Percentiles rank a stretch among this genome's conserved stretches.
Evolutionary conservation across 345 rosid genomes (phyloP).

Genomic region (Hibiscus trionum): DNA sequence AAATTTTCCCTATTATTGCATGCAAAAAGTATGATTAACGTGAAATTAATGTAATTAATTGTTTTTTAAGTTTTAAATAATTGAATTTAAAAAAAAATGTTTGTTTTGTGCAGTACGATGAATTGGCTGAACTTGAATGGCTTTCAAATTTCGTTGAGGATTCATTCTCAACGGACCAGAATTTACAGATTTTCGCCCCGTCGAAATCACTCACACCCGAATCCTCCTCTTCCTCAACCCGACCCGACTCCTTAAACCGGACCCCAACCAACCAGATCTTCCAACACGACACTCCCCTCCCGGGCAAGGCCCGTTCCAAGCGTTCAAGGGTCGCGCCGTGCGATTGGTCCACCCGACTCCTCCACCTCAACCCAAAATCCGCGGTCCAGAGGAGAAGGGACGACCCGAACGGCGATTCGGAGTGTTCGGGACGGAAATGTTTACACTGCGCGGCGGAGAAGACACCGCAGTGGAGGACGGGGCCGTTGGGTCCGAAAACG

Average conservation of each 20-base stretch:
- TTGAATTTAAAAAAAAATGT: background rate
- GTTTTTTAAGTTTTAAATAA: background rate
- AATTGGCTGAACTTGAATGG: slow-evolving; percentile 75
- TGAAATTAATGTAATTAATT: background rate
- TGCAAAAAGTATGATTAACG: background rate
- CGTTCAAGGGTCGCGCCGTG: slow-evolving; percentile 58
- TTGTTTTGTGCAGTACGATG: slow-evolving; percentile 41
- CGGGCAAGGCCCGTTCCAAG: slow-evolving; percentile 62
- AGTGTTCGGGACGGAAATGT: slow-evolving; percentile 33
- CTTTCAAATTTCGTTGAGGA: slow-evolving; percentile 74
- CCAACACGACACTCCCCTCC: slow-evolving; percentile 42
- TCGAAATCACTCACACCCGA: slow-evolving; percentile 44
- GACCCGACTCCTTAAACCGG: slow-evolving; percentile 12
- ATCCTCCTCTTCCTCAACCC: slow-evolving; percentile 37
- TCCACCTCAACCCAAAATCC: slow-evolving; percentile 26
- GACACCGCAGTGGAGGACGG: slow-evolving; percentile 80
- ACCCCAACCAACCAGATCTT: slow-evolving; percentile 27
- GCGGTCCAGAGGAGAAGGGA: slow-evolving; percentile 23
- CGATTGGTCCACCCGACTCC: slow-evolving; percentile 69
- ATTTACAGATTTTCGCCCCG: slow-evolving; percentile 32
- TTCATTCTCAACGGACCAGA: slow-evolving; percentile 50
- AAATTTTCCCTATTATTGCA: background rate
- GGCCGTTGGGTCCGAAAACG: slow-evolving; percentile 72
- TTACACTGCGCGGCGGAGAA: slow-evolving; percentile 61
- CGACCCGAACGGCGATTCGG: background rate